Base-by-base conservation (phyloP, 352 stramenopile genomes). In the Pythium volutum region DNA sequence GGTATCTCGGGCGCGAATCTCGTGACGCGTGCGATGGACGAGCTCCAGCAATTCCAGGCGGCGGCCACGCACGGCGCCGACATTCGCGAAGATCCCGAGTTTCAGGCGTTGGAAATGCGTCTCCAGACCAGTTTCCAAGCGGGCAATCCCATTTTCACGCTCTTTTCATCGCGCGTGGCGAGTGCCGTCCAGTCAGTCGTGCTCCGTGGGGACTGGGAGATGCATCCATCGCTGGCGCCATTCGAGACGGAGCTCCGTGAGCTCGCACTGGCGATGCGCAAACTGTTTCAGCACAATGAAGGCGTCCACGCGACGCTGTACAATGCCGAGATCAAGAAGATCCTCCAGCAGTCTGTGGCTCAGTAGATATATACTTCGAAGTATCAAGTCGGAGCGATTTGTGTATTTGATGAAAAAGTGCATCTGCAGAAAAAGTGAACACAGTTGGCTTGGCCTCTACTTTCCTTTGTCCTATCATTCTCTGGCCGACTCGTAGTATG, bases 261-360 rank as follows among this genome's bases (percentile, higher is more conserved):
- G 29, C 33, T 79, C 14, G 76, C 62, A 18, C 27, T 33, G 14
- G 55, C 55, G 25, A 55, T 88, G 33, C 67, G 57, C 33, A 73
- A 71, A 34, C 65, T 93, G 18, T 75, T 69, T n/a, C 73, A 77
- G 59, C 83, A 89, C 71, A 93, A 93, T 43, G 77, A 91, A 52
- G 70, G 50, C 11, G 79, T 89, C 18, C 74, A 89, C 46, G 81
- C 71, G 29, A 59, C 74, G 10, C 62, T 84, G 26, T 93, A 93
- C 77, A 93, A 89, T 58, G 31, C 45, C 12, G 8, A 43, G 20
- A 59, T 69, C 31, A 63, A 69, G 55, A 63, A 64, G 31, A n/a
- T 29, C 9, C n/a, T 68, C 26, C 15, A 33, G 29, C n/a, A 27
- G 16, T 34, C 23, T 1, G 43, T 46, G 54, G 34, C 55, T n/a